Base-by-base conservation (phyloP, 805 yeast species). In the Gaillardinia entomophila region DNA sequence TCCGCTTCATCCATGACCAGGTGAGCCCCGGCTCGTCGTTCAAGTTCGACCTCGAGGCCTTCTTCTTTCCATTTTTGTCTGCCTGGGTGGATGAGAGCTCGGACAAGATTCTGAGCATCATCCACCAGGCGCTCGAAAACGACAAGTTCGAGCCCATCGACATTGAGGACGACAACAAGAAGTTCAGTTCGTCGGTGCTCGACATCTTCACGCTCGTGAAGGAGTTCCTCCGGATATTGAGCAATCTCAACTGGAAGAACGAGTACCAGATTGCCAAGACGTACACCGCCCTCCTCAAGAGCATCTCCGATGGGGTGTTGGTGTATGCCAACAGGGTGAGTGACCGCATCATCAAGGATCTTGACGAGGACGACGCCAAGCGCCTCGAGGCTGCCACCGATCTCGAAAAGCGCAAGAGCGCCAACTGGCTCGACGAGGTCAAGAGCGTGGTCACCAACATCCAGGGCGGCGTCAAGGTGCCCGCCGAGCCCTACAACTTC, bases 141-240 rank as follows among this genome's bases (percentile, higher is more conserved):
- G 96, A 88, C 50, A 46, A 49, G 1, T 78, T 80, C 51, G 59
- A 65, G 31, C 76, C 80, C 0, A 46, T 77, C 12, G 75, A 75
- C 39, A 35, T 61, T 14, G 52, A 58, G 1, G 60, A 53, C 1
- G 62, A 66, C 27, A 60, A 55, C 2, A 60, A 62, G 38, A 62
- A 62, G 34, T 59, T 67, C 46, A 77, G 86, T 38, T 62, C 75
- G 2, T 82, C 90, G 0, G 83, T 82, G 1, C 49, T 72, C 15
- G 92, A 84, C 49, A 68, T 82, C 11, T 81, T 82, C 52, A 67
- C 75, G 7, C 65, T 83, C 51, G 68, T 83, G 23, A 71, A 71
- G 37, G 77, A 77, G 33, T 70, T 76, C 10, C 49, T 84, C 14
- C 57, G 62, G 4, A 64, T 84, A n/a, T 60, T 89, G 28, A 66